Conservation (phyloP, 139 green algal species). For the Mychonastes homosphaera region DNA sequence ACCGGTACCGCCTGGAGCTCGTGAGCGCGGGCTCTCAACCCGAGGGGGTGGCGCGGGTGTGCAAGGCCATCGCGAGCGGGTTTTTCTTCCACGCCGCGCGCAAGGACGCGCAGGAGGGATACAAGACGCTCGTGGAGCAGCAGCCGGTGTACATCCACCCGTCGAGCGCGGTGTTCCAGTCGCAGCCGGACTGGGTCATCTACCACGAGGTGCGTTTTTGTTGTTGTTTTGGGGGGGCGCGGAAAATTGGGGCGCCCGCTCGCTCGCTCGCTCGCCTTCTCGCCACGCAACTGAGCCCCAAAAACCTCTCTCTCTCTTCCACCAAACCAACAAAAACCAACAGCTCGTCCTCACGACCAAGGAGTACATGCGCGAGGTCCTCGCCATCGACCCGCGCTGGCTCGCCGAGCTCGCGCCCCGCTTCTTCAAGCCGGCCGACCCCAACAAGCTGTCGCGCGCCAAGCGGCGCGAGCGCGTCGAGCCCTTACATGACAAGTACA, state of each 20-base stretch:
- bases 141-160: conserved; percentile 96
- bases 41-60: conserved; percentile 53
- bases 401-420: conserved; percentile 91
- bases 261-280: too few species aligned
- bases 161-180: conserved; percentile 72
- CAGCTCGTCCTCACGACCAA: conserved; percentile 95
- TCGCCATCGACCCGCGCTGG: conserved; percentile 92
- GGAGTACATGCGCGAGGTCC: conserved; percentile 88
- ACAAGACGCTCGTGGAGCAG: conserved; percentile 74
- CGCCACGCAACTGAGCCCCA: too few species aligned
- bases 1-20: conserved; percentile 95
- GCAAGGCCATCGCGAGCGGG: conserved; percentile 59
- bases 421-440: conserved; percentile 92
- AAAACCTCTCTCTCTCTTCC: too few species aligned
- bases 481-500: conserved; percentile 89
- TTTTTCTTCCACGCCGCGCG: conserved; percentile 95
- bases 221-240: too few species aligned
- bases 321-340: conserved; percentile 83
- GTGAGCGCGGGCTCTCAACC: conserved; percentile 48
- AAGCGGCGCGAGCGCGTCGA: conserved; percentile 94
- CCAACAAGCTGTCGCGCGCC: conserved; percentile 75
- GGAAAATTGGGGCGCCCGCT: too few species aligned
- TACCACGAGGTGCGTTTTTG: too few species aligned
- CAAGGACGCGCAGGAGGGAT: conserved; percentile 62
- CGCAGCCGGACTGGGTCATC: conserved; percentile 74